These are phyloP conservation scores for Macadamia integrifolia DNA, from an alignment of 164 flowering plant species.

Conservation along the genomic window DNA sequence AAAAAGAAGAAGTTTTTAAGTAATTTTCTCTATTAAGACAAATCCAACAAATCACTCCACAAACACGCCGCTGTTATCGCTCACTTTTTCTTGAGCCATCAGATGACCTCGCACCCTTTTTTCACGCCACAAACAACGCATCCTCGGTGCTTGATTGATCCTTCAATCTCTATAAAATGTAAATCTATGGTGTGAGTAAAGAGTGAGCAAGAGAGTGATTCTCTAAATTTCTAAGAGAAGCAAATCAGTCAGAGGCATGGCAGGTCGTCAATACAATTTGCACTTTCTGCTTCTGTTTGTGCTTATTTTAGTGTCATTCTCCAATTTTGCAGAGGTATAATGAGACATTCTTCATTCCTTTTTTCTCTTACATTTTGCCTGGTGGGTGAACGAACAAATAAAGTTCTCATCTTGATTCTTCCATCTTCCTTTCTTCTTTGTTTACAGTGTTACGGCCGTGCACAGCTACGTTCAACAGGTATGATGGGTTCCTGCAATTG, in stretches of 20 bases:
- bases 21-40: too few species aligned
- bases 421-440: neutral
- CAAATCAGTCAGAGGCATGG: slow-evolving; percentile 16
- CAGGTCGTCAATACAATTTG: slow-evolving; percentile 3
- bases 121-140: slow-evolving; percentile 2
- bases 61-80: neutral
- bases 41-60: neutral
- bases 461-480: too few species aligned
- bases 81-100: neutral
- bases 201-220: neutral
- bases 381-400: neutral
- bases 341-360: neutral
- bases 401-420: neutral
- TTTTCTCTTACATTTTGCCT: neutral
- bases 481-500: neutral
- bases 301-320: slow-evolving; percentile 22
- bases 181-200: neutral
- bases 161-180: neutral
- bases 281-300: slow-evolving; percentile 14
- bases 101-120: neutral
- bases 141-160: neutral
- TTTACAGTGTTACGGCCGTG: neutral
- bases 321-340: slow-evolving; percentile 24
- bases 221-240: neutral
- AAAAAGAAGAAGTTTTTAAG: too few species aligned